A percentile compares a stretch with the other conserved stretches of the same genome.
Evolutionary conservation across 2,329 filamentous ascomycete genomes (phyloP).

Genomic region (Calonectria pauciramosa): DNA sequence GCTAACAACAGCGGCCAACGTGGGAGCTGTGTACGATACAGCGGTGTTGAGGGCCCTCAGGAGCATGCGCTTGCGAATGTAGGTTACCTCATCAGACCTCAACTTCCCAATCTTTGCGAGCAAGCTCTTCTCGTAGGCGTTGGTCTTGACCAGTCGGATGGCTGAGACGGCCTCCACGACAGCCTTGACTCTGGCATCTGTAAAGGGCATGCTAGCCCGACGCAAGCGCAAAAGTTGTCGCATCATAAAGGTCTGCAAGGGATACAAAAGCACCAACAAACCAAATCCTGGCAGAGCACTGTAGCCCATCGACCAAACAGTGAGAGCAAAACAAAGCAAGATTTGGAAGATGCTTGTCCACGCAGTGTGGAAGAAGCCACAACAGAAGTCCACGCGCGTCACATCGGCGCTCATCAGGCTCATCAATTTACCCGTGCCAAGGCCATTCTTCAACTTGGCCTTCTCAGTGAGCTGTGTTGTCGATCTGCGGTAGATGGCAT

Average conservation of each 20-base stretch:
- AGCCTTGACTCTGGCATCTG: background rate
- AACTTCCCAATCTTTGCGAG: background rate
- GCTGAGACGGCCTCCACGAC: background rate
- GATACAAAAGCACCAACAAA: background rate
- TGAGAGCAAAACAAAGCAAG: conserved; percentile 28
- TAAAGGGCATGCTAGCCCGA: background rate
- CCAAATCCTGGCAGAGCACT: background rate
- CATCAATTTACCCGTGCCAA: conserved; percentile 41
- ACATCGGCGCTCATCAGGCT: conserved; percentile 51
- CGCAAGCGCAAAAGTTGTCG: background rate
- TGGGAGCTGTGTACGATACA: background rate
- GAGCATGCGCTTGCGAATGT: background rate
- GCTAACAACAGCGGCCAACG: background rate
- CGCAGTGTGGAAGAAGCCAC: conserved; percentile 48
- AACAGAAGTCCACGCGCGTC: conserved; percentile 49
- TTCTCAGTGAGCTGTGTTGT: background rate
- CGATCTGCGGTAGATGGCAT: background rate
- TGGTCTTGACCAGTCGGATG: background rate
- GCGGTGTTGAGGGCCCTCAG: conserved; percentile 1
- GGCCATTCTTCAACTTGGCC: background rate
- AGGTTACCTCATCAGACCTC: background rate
- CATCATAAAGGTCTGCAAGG: background rate
- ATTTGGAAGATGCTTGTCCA: conserved; percentile 51
- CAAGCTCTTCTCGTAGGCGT: background rate
- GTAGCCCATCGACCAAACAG: background rate